Conservation (phyloP, 2,329 filamentous ascomycete genomes). For the Diaporthe longicolla region DNA sequence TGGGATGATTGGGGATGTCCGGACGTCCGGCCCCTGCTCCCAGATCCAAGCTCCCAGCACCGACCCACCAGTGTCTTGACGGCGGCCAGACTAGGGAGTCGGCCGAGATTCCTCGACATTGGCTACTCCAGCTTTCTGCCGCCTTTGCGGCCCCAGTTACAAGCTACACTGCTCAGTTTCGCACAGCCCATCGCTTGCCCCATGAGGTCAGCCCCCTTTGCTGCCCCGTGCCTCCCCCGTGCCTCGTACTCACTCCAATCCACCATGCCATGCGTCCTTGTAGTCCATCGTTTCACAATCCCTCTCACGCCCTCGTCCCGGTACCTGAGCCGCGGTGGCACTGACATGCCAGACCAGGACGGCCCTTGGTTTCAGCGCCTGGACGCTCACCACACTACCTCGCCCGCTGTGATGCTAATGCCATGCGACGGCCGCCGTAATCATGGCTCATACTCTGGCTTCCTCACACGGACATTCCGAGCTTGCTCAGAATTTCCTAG, state of each 20-base stretch:
- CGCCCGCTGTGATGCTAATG: not conserved
- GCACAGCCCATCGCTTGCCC: conserved; percentile 27
- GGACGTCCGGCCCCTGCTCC: conserved; percentile 34
- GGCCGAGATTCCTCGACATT: conserved; percentile 27
- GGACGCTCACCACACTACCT: conserved; percentile 6
- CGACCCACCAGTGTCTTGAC: conserved; percentile 34
- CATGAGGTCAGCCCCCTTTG: conserved; percentile 15
- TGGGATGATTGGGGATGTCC: conserved; percentile 43
- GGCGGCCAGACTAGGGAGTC: conserved; percentile 30
- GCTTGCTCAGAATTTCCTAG: conserved; percentile 23
- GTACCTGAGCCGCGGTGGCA: conserved; percentile 28
- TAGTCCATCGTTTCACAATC: conserved; percentile 39
- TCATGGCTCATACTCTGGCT: conserved; percentile 18
- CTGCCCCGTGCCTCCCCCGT: not conserved
- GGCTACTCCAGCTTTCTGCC: conserved; percentile 13
- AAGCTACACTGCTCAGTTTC: conserved; percentile 23
- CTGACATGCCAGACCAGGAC: conserved; percentile 34
- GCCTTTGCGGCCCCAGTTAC: conserved; percentile 19
- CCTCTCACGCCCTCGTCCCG: conserved; percentile 9
- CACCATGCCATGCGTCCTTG: conserved; percentile 3
- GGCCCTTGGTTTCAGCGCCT: conserved; percentile 15
- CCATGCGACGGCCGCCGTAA: not conserved
- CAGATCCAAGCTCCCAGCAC: conserved; percentile 32
- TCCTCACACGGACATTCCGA: conserved; percentile 21
- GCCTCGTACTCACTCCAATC: not conserved